Percentiles rank a stretch among this genome's conserved stretches.
Conservation (phyloP, 768 basidiomycete genomes). For the Dacryopinax spathularia region DNA sequence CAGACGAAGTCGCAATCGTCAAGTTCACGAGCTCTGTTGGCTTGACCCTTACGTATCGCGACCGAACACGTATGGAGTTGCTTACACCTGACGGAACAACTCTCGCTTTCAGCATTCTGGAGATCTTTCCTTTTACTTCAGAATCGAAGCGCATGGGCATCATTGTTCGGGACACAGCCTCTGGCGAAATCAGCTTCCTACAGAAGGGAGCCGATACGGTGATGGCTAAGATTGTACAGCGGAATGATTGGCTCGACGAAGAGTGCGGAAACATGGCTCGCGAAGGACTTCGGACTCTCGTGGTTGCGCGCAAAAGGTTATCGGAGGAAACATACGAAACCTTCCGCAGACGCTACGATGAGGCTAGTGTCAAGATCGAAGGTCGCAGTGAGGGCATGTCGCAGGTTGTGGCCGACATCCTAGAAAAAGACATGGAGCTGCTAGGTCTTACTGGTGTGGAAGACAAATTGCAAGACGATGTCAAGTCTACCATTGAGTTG, state of each 20-base stretch:
- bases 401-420: constrained; percentile 51
- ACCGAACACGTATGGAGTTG: constrained; percentile 80
- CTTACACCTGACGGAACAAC: constrained; percentile 51
- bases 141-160: constrained; percentile 99
- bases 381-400: constrained; percentile 71
- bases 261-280: constrained; percentile 98
- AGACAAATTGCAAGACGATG: constrained; percentile 95
- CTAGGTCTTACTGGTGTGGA: constrained; percentile 96
- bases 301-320: constrained; percentile 72
- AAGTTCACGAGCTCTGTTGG: constrained; percentile 94
- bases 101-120: constrained; percentile 70
- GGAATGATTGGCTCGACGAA: constrained; percentile 98
- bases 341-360: constrained; percentile 58
- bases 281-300: constrained; percentile 87
- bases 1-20: constrained; percentile 97
- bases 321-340: constrained; percentile 51
- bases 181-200: constrained; percentile 71
- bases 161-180: constrained; percentile 64
- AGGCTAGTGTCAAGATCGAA: constrained; percentile 66
- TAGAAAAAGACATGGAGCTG: constrained; percentile 84
- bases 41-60: constrained; percentile 72
- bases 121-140: constrained; percentile 95
- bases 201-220: constrained; percentile 99
- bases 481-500: constrained; percentile 83
- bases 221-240: constrained; percentile 86